Conservation (phyloP, 768 basidiomycete species). For the Lentinus tigrinus region DNA sequence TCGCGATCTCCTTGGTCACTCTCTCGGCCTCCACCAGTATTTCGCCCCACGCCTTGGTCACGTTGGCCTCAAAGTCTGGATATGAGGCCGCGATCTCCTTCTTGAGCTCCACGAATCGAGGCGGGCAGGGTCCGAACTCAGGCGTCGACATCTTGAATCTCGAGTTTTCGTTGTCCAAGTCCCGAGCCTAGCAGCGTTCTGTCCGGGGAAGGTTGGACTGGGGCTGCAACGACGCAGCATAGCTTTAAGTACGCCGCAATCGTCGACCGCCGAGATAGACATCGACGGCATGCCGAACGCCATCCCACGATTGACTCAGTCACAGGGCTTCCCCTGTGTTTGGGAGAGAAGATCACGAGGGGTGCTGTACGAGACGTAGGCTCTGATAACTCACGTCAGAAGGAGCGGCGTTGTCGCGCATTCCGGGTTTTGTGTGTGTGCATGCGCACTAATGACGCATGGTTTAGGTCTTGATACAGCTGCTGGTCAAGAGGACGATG, state of each 20-base stretch:
- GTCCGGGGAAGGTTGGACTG: too few species aligned
- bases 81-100: constrained; percentile 50
- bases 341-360: constrained; percentile 11
- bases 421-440: not conserved
- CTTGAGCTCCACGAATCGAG: constrained; percentile 59
- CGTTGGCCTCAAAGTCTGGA: constrained; percentile 49
- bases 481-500: too few species aligned
- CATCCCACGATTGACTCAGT: constrained; percentile 9
- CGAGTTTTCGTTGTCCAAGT: not conserved
- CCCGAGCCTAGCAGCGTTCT: not conserved
- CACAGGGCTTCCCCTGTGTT: constrained; percentile 5
- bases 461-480: too few species aligned
- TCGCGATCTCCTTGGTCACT: constrained; percentile 43
- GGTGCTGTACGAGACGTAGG: not conserved
- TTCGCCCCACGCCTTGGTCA: constrained; percentile 57
- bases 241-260: too few species aligned
- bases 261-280: too few species aligned
- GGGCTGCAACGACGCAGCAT: too few species aligned
- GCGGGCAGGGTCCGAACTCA: constrained; percentile 34
- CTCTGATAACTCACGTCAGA: not conserved
- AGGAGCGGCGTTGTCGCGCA: not conserved
- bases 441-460: too few species aligned
- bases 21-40: constrained; percentile 51
- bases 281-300: constrained; percentile 4
- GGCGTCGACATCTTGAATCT: constrained; percentile 6